phyloP scores from a whole-genome alignment of 192 early-diverging fungal genomes.

The Podila minutissima region DNA sequence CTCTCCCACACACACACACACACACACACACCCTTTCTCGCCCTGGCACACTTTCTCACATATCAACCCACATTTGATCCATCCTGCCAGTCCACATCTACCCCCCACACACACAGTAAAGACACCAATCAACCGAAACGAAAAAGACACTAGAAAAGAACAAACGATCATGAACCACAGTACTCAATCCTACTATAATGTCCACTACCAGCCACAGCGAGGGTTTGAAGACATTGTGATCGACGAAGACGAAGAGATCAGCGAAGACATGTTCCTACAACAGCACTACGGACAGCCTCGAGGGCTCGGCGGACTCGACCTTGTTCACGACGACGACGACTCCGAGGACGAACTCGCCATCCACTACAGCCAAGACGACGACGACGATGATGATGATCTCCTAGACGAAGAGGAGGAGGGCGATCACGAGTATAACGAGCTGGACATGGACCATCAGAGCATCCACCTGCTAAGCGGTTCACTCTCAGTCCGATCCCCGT shows the following conservation, averaged over 20 bases:
- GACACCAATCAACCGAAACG: neutral
- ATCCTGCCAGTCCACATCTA: neutral
- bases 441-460: conserved; percentile 45
- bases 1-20: neutral
- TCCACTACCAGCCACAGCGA: conserved; percentile 11
- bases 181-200: conserved; percentile 26
- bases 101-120: neutral
- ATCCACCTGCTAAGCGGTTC: conserved; percentile 48
- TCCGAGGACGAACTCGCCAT: conserved; percentile 26
- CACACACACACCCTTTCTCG: neutral
- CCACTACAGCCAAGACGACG: conserved; percentile 6
- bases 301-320: conserved; percentile 9
- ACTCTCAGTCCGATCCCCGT: conserved; percentile 36
- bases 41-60: too few relatives aligned
- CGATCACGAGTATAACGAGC: conserved; percentile 38
- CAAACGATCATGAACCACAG: conserved; percentile 17
- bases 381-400: conserved; percentile 8
- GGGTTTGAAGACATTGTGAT: conserved; percentile 23
- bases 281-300: conserved; percentile 38
- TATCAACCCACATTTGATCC: too few relatives aligned
- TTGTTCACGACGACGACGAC: conserved; percentile 31
- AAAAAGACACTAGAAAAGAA: neutral
- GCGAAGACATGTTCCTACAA: conserved; percentile 32
- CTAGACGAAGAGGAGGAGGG: conserved; percentile 6
- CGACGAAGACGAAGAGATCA: conserved; percentile 44